Base-by-base conservation (phyloP, 257 asterid genomes). In the Primulina eburnea region DNA sequence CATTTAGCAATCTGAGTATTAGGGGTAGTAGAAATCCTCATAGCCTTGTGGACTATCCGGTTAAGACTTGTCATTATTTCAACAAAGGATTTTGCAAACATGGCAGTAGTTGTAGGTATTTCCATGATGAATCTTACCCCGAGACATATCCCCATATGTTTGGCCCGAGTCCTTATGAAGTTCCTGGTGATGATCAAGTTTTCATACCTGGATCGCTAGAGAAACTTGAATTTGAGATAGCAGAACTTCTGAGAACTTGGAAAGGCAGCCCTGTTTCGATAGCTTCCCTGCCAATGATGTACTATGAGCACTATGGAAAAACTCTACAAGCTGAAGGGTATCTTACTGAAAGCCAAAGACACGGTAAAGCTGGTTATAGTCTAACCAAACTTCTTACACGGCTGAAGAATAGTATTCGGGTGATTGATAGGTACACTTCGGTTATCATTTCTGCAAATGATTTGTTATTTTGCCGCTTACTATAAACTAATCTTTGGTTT, bases 281-380 rank as follows among this genome's bases (percentile, higher is more conserved):
- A 67, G 98, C 98, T 6, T 77, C 97, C 32, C 80, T 92, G 65
- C 98, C 98, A 0, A 82, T 86, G 94, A 50, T 92, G 77, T 92
- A 92, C 78, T 85, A 68, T 73, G 95, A 80, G 65, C 85, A 74
- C 58, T 92, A 86, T 35, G 92, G 95, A 33, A 89, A 67, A 74
- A 75, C 73, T 68, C 85, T 92, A 59, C 96, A 88, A 70, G 95
- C 96, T 14, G 96, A 89, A 78, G 96, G 95, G 69, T 89, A 92
- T 74, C 79, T 88, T 67, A 89, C 98, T 32, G 98, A 92, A 79
- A 92, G 98, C 79, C 98, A 89, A 77, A 76, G 98, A 52, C 95
- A 92, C 33, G 96, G 96, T 17, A 87, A 87, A 81, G 87, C 89
- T 53, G 98, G 96, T 47, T 89, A 73, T 73, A 89, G 89, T 81